Percentiles rank a stretch among this genome's conserved stretches.
These are phyloP conservation scores for Conticribra guillardii DNA, from an alignment of 108 stramenopile species.

Conservation along the genomic window DNA sequence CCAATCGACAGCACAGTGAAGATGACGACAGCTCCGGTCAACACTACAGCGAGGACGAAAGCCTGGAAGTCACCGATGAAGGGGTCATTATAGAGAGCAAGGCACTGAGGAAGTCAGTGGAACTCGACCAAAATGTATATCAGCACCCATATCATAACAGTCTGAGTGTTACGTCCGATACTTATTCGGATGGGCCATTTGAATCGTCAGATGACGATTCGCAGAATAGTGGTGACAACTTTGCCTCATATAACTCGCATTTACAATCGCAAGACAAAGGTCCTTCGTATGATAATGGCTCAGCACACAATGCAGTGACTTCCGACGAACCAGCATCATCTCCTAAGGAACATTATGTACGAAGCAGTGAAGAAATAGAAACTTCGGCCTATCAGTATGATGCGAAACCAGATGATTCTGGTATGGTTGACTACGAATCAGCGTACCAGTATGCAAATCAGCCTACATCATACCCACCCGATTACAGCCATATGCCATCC, in stretches of 20 bases:
- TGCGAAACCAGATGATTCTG: too few relatives aligned
- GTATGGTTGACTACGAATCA: too few relatives aligned
- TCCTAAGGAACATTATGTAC: too few relatives aligned
- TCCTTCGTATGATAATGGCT: neutral
- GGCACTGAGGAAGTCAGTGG: neutral
- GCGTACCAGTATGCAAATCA: too few relatives aligned
- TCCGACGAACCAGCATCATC: too few relatives aligned
- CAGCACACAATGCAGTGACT: too few relatives aligned
- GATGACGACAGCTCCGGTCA: neutral
- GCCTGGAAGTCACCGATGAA: neutral
- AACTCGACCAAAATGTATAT: neutral
- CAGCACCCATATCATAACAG: neutral
- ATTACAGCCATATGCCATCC: too few relatives aligned
- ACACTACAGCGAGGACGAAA: neutral
- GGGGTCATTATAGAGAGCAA: neutral
- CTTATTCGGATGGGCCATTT: neutral
- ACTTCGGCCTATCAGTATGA: too few relatives aligned
- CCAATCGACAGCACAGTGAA: neutral
- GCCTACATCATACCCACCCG: too few relatives aligned
- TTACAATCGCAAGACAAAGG: neutral
- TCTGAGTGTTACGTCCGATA: neutral
- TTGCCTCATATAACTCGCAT: neutral
- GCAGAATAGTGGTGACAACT: conserved; percentile 12
- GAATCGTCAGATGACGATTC: conserved; percentile 21
- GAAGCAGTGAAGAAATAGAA: too few relatives aligned